phyloP scores from a whole-genome alignment of 2,329 filamentous ascomycete genomes.

The Annulohypoxylon truncatum region DNA sequence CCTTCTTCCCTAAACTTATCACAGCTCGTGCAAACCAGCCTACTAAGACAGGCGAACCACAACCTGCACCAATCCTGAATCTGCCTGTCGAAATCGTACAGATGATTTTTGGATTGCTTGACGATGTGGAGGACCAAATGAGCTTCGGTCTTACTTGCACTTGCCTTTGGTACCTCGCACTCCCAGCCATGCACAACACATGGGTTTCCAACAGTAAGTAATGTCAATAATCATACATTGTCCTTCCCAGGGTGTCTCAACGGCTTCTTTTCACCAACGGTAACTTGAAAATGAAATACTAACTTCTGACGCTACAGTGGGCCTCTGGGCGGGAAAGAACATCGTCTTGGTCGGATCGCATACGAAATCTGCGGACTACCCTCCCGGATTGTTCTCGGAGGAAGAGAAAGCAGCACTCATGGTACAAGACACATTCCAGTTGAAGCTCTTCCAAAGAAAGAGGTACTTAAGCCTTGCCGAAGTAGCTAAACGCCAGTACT shows the following conservation, averaged over 20 bases:
- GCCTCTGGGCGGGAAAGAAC: conserved; percentile 46
- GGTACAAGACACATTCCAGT: no score
- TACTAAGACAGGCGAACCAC: background rate
- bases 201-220: conserved; percentile 29
- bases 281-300: no score
- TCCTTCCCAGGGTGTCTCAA: no score
- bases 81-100: conserved; percentile 27
- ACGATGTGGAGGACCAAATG: conserved; percentile 4
- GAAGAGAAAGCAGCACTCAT: background rate
- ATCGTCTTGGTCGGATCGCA: conserved; percentile 46
- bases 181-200: conserved; percentile 17
- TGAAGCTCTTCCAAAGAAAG: no score
- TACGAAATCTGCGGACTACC: conserved; percentile 31
- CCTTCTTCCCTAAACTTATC: background rate
- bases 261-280: no score
- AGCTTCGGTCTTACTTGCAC: conserved; percentile 19
- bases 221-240: no score
- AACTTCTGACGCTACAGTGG: no score
- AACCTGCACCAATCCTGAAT: background rate
- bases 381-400: conserved; percentile 34
- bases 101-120: conserved; percentile 25
- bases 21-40: background rate
- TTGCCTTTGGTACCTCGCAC: conserved; percentile 26
- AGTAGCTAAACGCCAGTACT: background rate
- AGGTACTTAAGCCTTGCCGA: background rate